Percentiles rank a stretch among this genome's conserved stretches.
These are phyloP conservation scores for Pestalotiopsis sp. DNA, from an alignment of 2,329 filamentous ascomycete genomes.

Conservation along the genomic window DNA sequence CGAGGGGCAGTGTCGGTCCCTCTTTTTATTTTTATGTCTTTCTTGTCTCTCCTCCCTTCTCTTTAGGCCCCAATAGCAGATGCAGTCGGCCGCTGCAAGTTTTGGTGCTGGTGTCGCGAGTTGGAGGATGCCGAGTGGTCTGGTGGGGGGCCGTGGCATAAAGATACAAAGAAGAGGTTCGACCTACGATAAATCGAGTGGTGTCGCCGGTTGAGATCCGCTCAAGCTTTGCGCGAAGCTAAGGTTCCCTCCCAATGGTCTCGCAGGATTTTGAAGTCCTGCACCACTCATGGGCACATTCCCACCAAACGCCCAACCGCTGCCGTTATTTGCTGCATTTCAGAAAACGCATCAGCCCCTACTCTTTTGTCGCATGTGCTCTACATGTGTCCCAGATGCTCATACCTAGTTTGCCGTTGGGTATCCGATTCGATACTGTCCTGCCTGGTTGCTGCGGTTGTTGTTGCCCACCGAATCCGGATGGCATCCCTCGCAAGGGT, in stretches of 20 bases:
- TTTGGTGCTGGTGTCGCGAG: neutral
- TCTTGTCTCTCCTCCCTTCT: neutral
- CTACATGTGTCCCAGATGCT: slow-evolving; percentile 12
- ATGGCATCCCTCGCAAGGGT: slow-evolving; percentile 61
- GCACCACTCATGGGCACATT: slow-evolving; percentile 61
- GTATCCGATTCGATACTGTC: slow-evolving; percentile 58
- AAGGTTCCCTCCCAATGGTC: slow-evolving; percentile 58
- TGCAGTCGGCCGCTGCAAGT: slow-evolving; percentile 2
- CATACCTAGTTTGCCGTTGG: slow-evolving; percentile 66
- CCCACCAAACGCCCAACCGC: slow-evolving; percentile 64
- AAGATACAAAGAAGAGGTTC: slow-evolving; percentile 3
- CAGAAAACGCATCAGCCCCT: slow-evolving; percentile 25
- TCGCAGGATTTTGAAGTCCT: slow-evolving; percentile 51
- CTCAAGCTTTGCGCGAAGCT: slow-evolving; percentile 68
- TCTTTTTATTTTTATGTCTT: neutral
- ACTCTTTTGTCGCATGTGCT: slow-evolving; percentile 6
- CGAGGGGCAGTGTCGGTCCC: neutral
- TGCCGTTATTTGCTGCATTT: slow-evolving; percentile 45
- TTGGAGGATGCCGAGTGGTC: neutral
- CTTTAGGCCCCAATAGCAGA: neutral
- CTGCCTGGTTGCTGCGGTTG: slow-evolving; percentile 53
- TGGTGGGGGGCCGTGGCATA: neutral
- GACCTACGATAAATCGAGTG: slow-evolving; percentile 66
- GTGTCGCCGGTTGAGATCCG: slow-evolving; percentile 61
- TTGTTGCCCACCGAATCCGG: slow-evolving; percentile 59